These are phyloP conservation scores for Phytophthora fragariaefolia DNA, from an alignment of 352 stramenopile species.

Conservation along the genomic window DNA sequence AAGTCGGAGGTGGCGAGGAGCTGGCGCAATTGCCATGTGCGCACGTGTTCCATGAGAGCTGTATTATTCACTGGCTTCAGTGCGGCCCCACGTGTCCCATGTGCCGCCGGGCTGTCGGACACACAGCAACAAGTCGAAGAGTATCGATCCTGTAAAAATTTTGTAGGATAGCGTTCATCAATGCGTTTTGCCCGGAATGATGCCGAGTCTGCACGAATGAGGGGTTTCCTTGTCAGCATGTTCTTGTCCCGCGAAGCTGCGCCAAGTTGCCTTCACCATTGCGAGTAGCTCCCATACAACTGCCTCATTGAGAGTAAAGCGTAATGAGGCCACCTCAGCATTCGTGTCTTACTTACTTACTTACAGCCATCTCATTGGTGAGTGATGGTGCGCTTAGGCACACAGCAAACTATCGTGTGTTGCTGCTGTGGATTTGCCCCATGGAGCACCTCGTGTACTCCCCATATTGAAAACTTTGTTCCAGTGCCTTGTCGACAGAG, in stretches of 20 bases:
- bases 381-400: conserved; percentile 17
- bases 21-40: conserved; percentile 50
- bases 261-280: not conserved
- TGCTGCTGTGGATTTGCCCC: conserved; percentile 16
- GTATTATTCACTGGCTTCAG: conserved; percentile 65
- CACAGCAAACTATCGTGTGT: not conserved
- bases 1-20: conserved; percentile 5
- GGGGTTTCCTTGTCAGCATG: conserved; percentile 2
- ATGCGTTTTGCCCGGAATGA: conserved; percentile 10
- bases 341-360: conserved; percentile 2
- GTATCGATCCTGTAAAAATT: conserved; percentile 17
- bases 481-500: not conserved
- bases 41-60: conserved; percentile 68
- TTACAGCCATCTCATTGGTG: not conserved
- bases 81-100: conserved; percentile 58
- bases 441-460: too few species aligned
- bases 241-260: conserved; percentile 1
- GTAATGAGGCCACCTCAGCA: not conserved
- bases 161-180: conserved; percentile 11
- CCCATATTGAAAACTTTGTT: not conserved
- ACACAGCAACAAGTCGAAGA: conserved; percentile 17
- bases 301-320: not conserved
- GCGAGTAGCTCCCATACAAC: not conserved
- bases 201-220: not conserved
- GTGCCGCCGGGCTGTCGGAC: conserved; percentile 37